Base-by-base conservation (phyloP, 192 early-diverging fungal genomes). In the Mortierella claussenii region DNA sequence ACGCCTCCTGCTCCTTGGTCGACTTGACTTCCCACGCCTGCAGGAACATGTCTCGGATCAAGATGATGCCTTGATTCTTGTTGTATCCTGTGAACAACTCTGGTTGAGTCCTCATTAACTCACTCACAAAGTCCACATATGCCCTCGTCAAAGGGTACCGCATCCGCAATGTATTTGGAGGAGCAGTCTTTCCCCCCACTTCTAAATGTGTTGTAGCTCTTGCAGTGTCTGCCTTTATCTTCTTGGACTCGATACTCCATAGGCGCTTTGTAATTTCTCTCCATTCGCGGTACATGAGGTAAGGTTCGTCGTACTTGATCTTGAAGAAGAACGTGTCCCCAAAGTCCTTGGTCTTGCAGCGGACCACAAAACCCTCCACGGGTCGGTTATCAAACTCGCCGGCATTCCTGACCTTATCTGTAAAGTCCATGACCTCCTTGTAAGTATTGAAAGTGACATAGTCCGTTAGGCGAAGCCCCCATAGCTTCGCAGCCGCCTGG, bases 281-380 rank as follows among this genome's bases (percentile, higher is more conserved):
- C 93, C 96, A 99, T 55, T 99, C 97, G 26, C 95, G 87, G 81
- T 92, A 99, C 88, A 96, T 90, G 33, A 98, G 73, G 51, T 99
- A 99, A 0, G 94, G 93, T 70, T 94, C 91, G 51, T 99, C 95
- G 69, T 92, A 96, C 69, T 98, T 98, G 81, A 97, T 86, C 83
- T 99, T 99, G 86, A 95, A 97, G 65, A 92, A 89, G 7, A 83
- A 80, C 1, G 44, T 32, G 13, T 28, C 45, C 33, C 65, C 59
- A 1, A 47, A 27, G n/a, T 44, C 48, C 27, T 65, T 65, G 23
- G 43, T 33, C 47, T 74, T 81, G 69, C 93, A 95, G 31, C 97
- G 86, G 20, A 99, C 86, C 7, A 99, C 97, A 69, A 95, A 95
- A 15, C 97, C 97, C 76, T 99, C 97, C 21, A 96, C 85, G 4